These are phyloP conservation scores for Lippia alba DNA, from an alignment of 305 asterid species.

Conservation along the genomic window DNA sequence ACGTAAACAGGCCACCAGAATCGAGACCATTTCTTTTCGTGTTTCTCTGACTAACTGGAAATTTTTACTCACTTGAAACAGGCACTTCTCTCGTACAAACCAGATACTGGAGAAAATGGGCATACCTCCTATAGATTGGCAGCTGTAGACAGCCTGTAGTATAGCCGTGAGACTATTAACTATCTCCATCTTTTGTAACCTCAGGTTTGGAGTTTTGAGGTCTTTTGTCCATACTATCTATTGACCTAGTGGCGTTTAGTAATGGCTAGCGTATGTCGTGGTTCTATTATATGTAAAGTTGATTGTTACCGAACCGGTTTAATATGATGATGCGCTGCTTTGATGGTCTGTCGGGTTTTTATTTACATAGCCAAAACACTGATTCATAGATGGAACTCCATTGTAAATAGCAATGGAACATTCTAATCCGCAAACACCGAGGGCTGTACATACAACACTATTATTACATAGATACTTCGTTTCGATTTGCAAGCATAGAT, in stretches of 20 bases:
- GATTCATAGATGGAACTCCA: no score
- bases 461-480: background rate
- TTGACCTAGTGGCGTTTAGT: background rate
- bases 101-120: conserved; percentile 80
- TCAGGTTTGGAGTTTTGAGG: conserved; percentile 7
- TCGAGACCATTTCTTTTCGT: background rate
- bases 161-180: no score
- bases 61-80: conserved; percentile 35
- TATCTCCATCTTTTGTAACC: conserved; percentile 28
- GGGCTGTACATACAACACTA: background rate
- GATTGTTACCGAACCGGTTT: background rate
- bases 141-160: conserved; percentile 50
- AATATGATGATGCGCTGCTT: no score
- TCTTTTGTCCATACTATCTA: conserved; percentile 8
- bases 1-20: background rate
- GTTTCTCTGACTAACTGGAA: conserved; percentile 18
- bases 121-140: conserved; percentile 82
- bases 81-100: conserved; percentile 89
- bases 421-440: no score
- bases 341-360: no score
- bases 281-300: conserved; percentile 12
- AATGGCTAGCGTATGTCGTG: background rate
- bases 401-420: no score
- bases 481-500: background rate
- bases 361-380: no score